A percentile compares a stretch with the other conserved stretches of the same genome.
Evolutionary conservation across 768 basidiomycete genomes (phyloP).

Genomic region (Boletellus ananas): DNA sequence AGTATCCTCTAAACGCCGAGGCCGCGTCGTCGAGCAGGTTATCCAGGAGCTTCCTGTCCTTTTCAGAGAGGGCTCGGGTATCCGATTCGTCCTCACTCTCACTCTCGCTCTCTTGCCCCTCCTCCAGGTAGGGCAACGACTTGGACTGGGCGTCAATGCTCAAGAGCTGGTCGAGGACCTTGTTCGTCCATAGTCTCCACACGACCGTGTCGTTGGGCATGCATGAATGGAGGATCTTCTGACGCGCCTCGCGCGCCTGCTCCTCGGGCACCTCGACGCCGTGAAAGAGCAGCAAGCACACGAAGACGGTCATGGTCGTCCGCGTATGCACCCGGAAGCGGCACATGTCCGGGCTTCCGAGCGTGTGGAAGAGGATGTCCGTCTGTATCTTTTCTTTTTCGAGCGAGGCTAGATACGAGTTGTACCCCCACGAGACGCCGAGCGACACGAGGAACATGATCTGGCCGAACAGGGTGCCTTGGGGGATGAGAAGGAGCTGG

Average conservation of each 20-base stretch:
- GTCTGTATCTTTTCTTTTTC: slow-evolving; percentile 31
- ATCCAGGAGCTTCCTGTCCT: slow-evolving; percentile 1
- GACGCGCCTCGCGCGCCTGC: neutral
- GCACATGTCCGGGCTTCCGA: slow-evolving; percentile 7
- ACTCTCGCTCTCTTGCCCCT: neutral
- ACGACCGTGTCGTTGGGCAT: slow-evolving; percentile 21
- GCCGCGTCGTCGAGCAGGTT: slow-evolving; percentile 17
- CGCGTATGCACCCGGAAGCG: slow-evolving; percentile 17
- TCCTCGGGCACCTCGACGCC: neutral
- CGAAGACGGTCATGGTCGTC: slow-evolving; percentile 24
- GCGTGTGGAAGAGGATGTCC: slow-evolving; percentile 10
- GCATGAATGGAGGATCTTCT: slow-evolving; percentile 12
- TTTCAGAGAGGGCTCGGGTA: neutral
- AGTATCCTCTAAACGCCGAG: slow-evolving; percentile 16
- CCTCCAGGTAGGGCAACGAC: neutral
- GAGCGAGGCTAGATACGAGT: slow-evolving; percentile 32
- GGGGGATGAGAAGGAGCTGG: slow-evolving; percentile 34
- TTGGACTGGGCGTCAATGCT: neutral
- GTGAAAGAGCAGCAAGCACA: slow-evolving; percentile 22
- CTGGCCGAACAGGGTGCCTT: slow-evolving; percentile 34
- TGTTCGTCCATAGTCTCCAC: slow-evolving; percentile 22
- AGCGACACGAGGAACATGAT: slow-evolving; percentile 32
- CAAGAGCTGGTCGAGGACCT: slow-evolving; percentile 20
- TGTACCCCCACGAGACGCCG: slow-evolving; percentile 33
- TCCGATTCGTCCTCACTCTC: too few species aligned